Base-by-base conservation (phyloP, 2,329 filamentous ascomycete genomes). In the Didymella keratinophila region DNA sequence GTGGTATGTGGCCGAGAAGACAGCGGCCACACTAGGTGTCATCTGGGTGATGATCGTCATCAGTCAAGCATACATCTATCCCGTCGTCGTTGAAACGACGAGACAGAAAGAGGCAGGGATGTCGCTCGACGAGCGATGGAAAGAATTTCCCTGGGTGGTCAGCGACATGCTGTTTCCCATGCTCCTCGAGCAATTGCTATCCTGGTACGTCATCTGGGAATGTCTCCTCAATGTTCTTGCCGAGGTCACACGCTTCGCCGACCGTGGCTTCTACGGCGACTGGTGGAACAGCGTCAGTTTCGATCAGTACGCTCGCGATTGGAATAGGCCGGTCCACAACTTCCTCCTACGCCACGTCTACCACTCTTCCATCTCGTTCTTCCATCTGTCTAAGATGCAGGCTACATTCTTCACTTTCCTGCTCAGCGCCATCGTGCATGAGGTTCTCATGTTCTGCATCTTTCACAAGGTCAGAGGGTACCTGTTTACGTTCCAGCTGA, bases 191-290 rank as follows among this genome's bases (percentile, higher is more conserved):
- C 92, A 92, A 61, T 77, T 93, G 51, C 83, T 92, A 56, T 83
- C 86, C 0, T 94, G 90, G 88, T 93, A 93, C 73, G 83, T 94
- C 27, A 93, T 93, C 64, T 94, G 91, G 91, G 81, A 83, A 65
- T 83, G 81, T 61, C 72, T 81, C 25, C 79, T 93, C 60, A 93
- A 93, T 73, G 84, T 91, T 14, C 80, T 93, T 21, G 91, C 90
- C 4, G 91, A 94, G 75, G 73, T 93, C 54, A 93, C 90, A 0
- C 82, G 83, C 62, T 94, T 93, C 72, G 90, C 90, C 4, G 91
- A 93, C 72, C 85, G 90, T 45, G 88, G 86, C 60, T 93, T 93
- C 75, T 80, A 81, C 61, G 78, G 81, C 60, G 78, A 80, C 64
- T 82, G 82, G 82, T 83, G 82, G 83, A 83, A 83, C 61, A 72